Base-by-base conservation (phyloP, 345 rosid genomes). In the Hypericum androsaemum region DNA sequence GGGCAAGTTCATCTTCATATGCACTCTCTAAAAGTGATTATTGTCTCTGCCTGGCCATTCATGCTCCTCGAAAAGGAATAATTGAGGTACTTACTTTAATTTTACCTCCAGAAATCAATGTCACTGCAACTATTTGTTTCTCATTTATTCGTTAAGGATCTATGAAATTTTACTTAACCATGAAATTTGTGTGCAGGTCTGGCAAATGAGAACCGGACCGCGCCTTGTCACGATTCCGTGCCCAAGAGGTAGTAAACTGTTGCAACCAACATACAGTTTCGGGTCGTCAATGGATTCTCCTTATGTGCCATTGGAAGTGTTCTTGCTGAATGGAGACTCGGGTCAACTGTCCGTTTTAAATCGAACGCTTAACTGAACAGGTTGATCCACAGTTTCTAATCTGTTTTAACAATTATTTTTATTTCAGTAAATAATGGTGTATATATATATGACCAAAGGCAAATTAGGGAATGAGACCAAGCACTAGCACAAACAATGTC, bases 201-300 rank as follows among this genome's bases (percentile, higher is more conserved):
- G 98, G 98, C 83, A 92, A 68, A 92, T 92, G 97, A 92, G 98
- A 65, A 88, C 95, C 0, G 98, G 98, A 14, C 83, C 88, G 0
- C 88, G 98, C 10, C 77, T 88, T 53, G 58, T 81, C 57, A 73
- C 90, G 1, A 69, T 92, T 60, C 78, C 75, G 37, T 92, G 98
- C 37, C 67, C 76, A 0, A 83, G 73, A 69, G 90, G 96, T 15
- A 77, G 88, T 78, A 83, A 68, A 69, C 54, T 92, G 52, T 57
- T 92, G 70, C 98, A 92, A 61, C 98, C 96, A 28, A 67, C 88
- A 0, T 84, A 88, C 71, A 78, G 89, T 69, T 85, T 88, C 67
- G 95, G 92, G 58, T 82, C 81, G 44, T 70, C 68, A 7, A 55
- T 67, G 37, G 74, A 77, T 10, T 82, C 84, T 53, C 84, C 89